Conservation (phyloP, 352 stramenopile genomes). For the Globisporangium nodosum region DNA sequence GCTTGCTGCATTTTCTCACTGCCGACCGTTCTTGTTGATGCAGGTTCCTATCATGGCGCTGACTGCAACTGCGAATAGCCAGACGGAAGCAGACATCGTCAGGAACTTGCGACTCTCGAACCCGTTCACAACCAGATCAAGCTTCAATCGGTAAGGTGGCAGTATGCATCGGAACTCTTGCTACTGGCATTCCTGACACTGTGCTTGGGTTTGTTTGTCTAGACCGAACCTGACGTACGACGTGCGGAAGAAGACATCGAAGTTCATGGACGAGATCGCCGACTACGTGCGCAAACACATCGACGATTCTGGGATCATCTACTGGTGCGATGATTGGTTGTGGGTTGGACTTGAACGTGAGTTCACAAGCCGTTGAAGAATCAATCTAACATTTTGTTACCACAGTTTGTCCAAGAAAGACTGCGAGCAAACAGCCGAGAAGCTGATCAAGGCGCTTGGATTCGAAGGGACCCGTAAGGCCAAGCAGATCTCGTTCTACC, state of each 20-base stretch:
- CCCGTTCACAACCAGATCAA: conserved; percentile 78
- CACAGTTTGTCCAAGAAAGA: conserved; percentile 83
- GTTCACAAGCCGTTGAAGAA: too few species aligned
- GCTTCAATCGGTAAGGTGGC: conserved; percentile 69
- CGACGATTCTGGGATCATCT: conserved; percentile 88
- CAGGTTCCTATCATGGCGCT: conserved; percentile 87
- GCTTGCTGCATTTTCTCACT: too few species aligned
- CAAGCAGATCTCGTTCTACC: conserved; percentile 78
- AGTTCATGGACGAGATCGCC: conserved; percentile 78
- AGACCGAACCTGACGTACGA: conserved; percentile 85
- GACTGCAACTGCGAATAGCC: conserved; percentile 81
- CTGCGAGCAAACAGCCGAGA: conserved; percentile 77
- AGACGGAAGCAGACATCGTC: conserved; percentile 82
- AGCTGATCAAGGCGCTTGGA: conserved; percentile 72
- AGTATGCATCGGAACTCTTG: background rate
- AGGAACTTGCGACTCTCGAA: conserved; percentile 66
- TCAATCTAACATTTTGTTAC: background rate
- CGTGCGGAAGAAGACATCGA: conserved; percentile 70
- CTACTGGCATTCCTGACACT: background rate
- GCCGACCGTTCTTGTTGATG: background rate
- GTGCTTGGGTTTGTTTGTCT: background rate
- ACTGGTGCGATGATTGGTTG: conserved; percentile 42
- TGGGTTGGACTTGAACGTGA: too few species aligned
- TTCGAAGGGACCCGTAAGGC: conserved; percentile 67
- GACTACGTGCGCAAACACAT: conserved; percentile 73